Base-by-base conservation (phyloP, 2,329 filamentous ascomycete genomes). In the Pseudogymnoascus sp. region DNA sequence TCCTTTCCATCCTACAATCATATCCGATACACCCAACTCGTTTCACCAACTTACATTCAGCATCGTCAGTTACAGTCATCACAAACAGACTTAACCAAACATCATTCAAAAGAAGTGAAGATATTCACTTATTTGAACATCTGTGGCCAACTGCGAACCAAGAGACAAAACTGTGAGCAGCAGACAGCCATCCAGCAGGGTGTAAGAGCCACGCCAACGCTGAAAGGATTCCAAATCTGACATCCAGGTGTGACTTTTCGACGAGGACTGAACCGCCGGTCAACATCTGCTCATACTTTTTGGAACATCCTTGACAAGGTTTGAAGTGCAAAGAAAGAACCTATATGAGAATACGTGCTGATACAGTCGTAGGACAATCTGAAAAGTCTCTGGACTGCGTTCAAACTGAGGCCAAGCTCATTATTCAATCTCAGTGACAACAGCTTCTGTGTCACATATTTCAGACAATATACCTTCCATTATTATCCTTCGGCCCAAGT, bases 51-150 rank as follows among this genome's bases (percentile, higher is more conserved):
- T 22, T 55, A 7, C n/a, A 30, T 30, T 55, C 11, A 55, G 2
- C 11, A 55, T 55, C 49, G 5, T 55, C 28, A 55, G 28, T 19
- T 22, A 33, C 9, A 55, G 16, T 33, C 28, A 55, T 11, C 49
- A 55, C 49, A 55, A 55, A 35, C 49, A 55, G 49, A 33, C 28
- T 55, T 22, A 55, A 7, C 28, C 49, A 55, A 55, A 33, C 49
- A 55, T 55, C n/a, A 55, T 33, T 19, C 28, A 22, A 55, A 33
- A 33, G 5, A 22, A 22, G 25, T 52, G 25, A 52, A 19, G n/a
- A 19, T 28, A n/a, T 55, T 55, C 49, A 55, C 28, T 35, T 35
- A 33, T 33, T 55, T 7, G n/a, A 55, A 55, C 28, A 35, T 55
- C 49, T 19, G n/a, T 55, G n/a, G 9, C 16, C 5, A 4, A 14